Conservation (phyloP, 192 early-diverging fungal species). For the Backusella mclennaniae region DNA sequence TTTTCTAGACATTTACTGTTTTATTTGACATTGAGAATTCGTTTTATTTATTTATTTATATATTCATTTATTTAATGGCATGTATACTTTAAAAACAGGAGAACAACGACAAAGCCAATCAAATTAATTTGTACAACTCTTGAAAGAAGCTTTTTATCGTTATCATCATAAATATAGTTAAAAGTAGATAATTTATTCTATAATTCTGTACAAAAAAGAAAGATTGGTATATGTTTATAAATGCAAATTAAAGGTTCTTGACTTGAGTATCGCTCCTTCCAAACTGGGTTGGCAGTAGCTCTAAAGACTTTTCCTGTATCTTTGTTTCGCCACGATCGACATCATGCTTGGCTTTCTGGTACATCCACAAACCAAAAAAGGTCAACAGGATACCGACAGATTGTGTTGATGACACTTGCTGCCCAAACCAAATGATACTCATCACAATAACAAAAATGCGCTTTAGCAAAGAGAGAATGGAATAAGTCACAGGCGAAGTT, state of each 20-base stretch:
- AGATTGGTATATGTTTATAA: not conserved
- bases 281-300: conserved; percentile 9
- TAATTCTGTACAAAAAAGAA: not conserved
- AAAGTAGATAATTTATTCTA: not conserved
- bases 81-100: not conserved
- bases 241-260: not conserved
- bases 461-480: conserved; percentile 82
- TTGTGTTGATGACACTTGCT: conserved; percentile 68
- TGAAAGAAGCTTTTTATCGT: too few species aligned
- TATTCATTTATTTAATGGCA: not conserved
- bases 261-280: not conserved
- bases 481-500: conserved; percentile 85
- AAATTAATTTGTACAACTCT: too few species aligned
- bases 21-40: not conserved
- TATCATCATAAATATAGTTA: not conserved
- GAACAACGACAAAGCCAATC: not conserved
- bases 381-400: conserved; percentile 75
- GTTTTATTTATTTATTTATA: not conserved
- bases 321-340: conserved; percentile 46
- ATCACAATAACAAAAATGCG: conserved; percentile 87
- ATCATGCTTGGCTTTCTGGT: conserved; percentile 74
- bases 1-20: not conserved
- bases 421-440: conserved; percentile 79
- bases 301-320: conserved; percentile 29
- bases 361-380: conserved; percentile 82